phyloP scores from a whole-genome alignment of 495 filamentous ascomycete genomes.

The Cladorrhinum samala region DNA sequence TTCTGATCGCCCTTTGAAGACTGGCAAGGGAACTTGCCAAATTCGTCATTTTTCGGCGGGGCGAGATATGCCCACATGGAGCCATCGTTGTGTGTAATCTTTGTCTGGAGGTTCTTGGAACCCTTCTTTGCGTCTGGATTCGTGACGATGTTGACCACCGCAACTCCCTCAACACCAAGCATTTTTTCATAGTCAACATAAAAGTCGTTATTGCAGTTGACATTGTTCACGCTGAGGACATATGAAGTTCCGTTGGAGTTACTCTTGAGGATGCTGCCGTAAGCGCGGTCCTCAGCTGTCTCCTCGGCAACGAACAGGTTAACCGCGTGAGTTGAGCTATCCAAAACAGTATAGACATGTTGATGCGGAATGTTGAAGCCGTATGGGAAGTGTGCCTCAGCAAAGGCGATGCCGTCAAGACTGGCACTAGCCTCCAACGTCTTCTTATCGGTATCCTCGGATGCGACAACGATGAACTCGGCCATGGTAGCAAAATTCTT shows the following conservation, averaged over 20 bases:
- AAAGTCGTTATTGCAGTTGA: conserved; percentile 67
- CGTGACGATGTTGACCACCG: conserved; percentile 74
- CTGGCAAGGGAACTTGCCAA: conserved; percentile 68
- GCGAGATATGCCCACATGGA: conserved; percentile 70
- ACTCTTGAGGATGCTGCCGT: conserved; percentile 89
- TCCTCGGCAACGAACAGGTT: conserved; percentile 86
- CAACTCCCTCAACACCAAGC: conserved; percentile 82
- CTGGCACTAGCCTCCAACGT: conserved; percentile 73
- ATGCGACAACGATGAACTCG: conserved; percentile 89
- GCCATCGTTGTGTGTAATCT: conserved; percentile 95
- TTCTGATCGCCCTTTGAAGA: conserved; percentile 47
- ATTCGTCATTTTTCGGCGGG: conserved; percentile 60
- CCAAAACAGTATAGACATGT: conserved; percentile 83
- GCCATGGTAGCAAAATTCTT: conserved; percentile 86
- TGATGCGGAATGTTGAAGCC: conserved; percentile 70
- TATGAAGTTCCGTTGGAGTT: conserved; percentile 98
- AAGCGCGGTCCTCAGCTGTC: conserved; percentile 49
- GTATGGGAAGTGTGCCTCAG: conserved; percentile 74
- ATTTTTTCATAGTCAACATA: conserved; percentile 97
- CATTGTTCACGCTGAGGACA: conserved; percentile 65
- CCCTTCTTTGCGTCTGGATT: conserved; percentile 56
- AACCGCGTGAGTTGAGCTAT: conserved; percentile 84
- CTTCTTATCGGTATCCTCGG: conserved; percentile 55
- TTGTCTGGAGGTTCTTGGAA: conserved; percentile 74
- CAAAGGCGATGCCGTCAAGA: conserved; percentile 74